Evolutionary conservation across 2,329 filamentous ascomycete genomes (phyloP).

Genomic region (Myriosclerotinia scirpicola): DNA sequence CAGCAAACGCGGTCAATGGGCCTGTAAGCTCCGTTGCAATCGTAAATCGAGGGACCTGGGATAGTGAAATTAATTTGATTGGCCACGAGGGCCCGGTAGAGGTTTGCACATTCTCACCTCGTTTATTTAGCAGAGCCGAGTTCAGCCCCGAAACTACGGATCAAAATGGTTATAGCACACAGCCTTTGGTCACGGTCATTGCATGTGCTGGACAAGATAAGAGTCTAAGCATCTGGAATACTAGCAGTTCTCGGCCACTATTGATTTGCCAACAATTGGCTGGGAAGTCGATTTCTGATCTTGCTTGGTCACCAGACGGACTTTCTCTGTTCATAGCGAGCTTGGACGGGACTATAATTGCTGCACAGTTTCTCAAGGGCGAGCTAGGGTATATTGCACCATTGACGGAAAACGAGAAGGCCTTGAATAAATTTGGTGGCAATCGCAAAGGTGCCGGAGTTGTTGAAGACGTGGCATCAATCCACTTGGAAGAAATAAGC

Average conservation of each 20-base stretch:
- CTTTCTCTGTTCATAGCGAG: constrained; percentile 83
- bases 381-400: constrained; percentile 89
- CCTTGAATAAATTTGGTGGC: constrained; percentile 87
- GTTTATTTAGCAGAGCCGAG: constrained; percentile 77
- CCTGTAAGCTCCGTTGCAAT: constrained; percentile 97
- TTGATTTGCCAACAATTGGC: constrained; percentile 87
- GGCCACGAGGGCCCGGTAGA: constrained; percentile 96
- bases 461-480: constrained; percentile 85
- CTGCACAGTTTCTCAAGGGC: constrained; percentile 76
- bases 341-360: constrained; percentile 84
- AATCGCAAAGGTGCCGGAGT: constrained; percentile 87
- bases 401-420: constrained; percentile 86
- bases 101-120: constrained; percentile 94
- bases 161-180: constrained; percentile 49
- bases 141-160: constrained; percentile 50
- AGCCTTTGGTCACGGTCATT: constrained; percentile 78
- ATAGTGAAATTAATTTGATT: constrained; percentile 95
- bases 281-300: constrained; percentile 87
- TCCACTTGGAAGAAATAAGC: constrained; percentile 85
- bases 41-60: constrained; percentile 88
- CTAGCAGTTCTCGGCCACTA: constrained; percentile 86
- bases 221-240: constrained; percentile 96
- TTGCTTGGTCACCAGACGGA: constrained; percentile 92
- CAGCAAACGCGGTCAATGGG: constrained; percentile 94
- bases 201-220: constrained; percentile 97